A percentile compares a stretch with the other conserved stretches of the same genome.
These are phyloP conservation scores for Wickerhamomyces rabaulensis DNA, from an alignment of 805 yeast species.

Conservation along the genomic window DNA sequence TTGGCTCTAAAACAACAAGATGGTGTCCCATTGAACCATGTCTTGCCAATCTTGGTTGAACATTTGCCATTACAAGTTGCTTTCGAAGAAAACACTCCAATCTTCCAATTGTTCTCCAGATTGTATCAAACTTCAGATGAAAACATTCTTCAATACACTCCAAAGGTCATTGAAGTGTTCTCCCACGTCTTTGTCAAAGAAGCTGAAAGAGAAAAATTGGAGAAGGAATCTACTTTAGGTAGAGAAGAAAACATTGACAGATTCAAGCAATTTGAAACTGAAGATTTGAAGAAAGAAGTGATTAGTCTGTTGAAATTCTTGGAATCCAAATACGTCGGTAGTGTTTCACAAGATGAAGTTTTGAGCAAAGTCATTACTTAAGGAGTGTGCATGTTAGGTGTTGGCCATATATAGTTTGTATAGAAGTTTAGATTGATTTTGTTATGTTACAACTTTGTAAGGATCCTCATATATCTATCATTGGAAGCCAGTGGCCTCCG, in stretches of 20 bases:
- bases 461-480: not conserved
- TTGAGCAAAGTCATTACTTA: slow-evolving; percentile 28
- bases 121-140: slow-evolving; percentile 63
- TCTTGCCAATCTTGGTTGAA: slow-evolving; percentile 65
- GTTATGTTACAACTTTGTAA: not conserved
- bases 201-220: slow-evolving; percentile 63
- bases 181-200: slow-evolving; percentile 71
- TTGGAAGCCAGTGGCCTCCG: not conserved
- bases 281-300: slow-evolving; percentile 59
- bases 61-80: slow-evolving; percentile 87
- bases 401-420: not conserved
- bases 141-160: slow-evolving; percentile 48
- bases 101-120: slow-evolving; percentile 69
- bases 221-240: slow-evolving; percentile 72
- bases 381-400: not conserved
- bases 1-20: slow-evolving; percentile 69
- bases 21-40: slow-evolving; percentile 71
- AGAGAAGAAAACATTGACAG: slow-evolving; percentile 79
- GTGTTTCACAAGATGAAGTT: slow-evolving; percentile 43
- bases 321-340: slow-evolving; percentile 58
- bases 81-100: slow-evolving; percentile 88
- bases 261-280: slow-evolving; percentile 71
- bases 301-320: slow-evolving; percentile 68
- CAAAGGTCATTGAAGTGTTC: slow-evolving; percentile 61
- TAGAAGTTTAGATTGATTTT: not conserved